A percentile compares a stretch with the other conserved stretches of the same genome.
These are phyloP conservation scores for Diaporthe ampelina DNA, from an alignment of 2,329 filamentous ascomycete species.

Conservation along the genomic window DNA sequence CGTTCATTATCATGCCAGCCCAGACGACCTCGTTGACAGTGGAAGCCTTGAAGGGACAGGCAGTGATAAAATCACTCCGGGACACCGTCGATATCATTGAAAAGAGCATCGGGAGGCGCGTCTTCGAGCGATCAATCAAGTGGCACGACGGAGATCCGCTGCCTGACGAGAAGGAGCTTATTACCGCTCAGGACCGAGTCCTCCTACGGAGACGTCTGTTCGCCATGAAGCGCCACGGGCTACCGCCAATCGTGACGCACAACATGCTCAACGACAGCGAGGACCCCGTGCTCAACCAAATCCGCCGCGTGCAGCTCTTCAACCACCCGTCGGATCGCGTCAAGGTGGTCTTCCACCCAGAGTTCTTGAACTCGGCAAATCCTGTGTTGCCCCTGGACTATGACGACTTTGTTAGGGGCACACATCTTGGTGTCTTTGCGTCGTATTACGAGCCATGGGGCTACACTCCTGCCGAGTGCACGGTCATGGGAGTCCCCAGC, in stretches of 20 bases:
- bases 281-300: conserved; percentile 95
- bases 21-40: conserved; percentile 96
- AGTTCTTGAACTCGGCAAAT: conserved; percentile 96
- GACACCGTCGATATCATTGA: conserved; percentile 96
- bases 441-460: conserved; percentile 99
- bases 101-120: conserved; percentile 89
- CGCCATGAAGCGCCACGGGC: conserved; percentile 92
- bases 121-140: conserved; percentile 93
- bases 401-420: conserved; percentile 97
- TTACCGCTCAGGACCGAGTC: conserved; percentile 92
- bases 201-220: conserved; percentile 92
- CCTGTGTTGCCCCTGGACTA: conserved; percentile 96
- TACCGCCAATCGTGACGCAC: conserved; percentile 97
- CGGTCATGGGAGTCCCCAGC: conserved; percentile 98
- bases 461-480: conserved; percentile 98
- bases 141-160: conserved; percentile 96
- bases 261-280: conserved; percentile 97
- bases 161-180: conserved; percentile 96
- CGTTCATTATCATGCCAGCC: conserved; percentile 98
- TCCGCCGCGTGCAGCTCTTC: conserved; percentile 95
- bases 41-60: conserved; percentile 95
- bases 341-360: conserved; percentile 98
- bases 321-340: conserved; percentile 96
- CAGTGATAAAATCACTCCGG: conserved; percentile 94
- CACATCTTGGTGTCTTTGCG: conserved; percentile 93